Evolutionary conservation across 2,329 filamentous ascomycete genomes (phyloP), one percentile per base, ranked within the genome.

Genomic region (Dactylonectria estremocensis): DNA sequence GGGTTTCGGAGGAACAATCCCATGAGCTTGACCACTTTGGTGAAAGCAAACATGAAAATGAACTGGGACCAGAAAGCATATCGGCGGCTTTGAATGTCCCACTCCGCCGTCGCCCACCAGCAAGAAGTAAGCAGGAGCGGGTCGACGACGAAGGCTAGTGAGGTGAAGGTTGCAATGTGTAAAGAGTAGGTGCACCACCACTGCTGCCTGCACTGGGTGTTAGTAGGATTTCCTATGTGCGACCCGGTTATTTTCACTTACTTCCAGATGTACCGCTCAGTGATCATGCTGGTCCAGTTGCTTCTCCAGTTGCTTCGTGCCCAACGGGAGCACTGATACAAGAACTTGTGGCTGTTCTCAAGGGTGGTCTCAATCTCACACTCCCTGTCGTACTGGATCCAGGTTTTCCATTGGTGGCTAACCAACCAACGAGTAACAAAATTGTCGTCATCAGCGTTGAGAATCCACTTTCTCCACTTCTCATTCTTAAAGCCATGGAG

Each of bases 381-480:
- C 78, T 97, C 94, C 54, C 88, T 90, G 80, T 97, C 92, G 83
- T 97, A 97, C 83, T 98, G 95, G 81, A 98, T 93, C 87, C 93
- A 95, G 22, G 95, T 98, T 83, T 97, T 94, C 93, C 94, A 97
- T 73, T 92, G 89, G 83, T 97, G 92, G 71, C 91, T 93, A 74
- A 98, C 95, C 77, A 98, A 88, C 95, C 95, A 98, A 65, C 95
- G 91, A 7, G 95, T 98, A 75, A 98, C 94, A 83, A 98, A 98
- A 83, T 98, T 98, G 86, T 98, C 95, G 80, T 98, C 95, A 81
- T 98, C 95, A 28, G 95, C 95, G 78, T 98, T 98, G 68, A 98
- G 88, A 77, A 95, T 95, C 83, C 92, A 97, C 76, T 92, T 91
- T 55, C 92, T 89, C 94, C 94, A 97, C 74, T 92, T 92, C 83